phyloP scores from a whole-genome alignment of 2,329 filamentous ascomycete genomes.

The Colletotrichum gloeosporioides region DNA sequence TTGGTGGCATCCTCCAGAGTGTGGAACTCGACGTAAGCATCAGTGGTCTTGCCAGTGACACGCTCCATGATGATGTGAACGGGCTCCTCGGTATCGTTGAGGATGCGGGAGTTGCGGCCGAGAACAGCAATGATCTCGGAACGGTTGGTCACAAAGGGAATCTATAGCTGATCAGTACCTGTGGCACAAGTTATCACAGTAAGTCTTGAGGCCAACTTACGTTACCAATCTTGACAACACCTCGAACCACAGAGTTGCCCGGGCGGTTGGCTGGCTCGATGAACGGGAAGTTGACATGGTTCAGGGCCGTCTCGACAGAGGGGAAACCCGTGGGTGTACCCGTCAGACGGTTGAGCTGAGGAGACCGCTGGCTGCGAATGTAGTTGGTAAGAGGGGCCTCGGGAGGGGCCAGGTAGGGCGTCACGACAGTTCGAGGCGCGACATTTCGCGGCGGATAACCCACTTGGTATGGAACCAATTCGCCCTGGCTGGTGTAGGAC shows the following conservation, averaged over 20 bases:
- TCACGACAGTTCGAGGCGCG: neutral
- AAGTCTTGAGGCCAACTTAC: slow-evolving; percentile 38
- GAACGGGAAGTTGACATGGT: slow-evolving; percentile 51
- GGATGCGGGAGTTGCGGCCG: slow-evolving; percentile 60
- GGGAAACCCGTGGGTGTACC: slow-evolving; percentile 38
- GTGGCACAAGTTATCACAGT: too few relatives aligned
- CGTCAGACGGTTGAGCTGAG: slow-evolving; percentile 41
- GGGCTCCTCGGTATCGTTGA: slow-evolving; percentile 59
- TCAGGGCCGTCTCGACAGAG: slow-evolving; percentile 37
- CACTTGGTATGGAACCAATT: slow-evolving; percentile 5
- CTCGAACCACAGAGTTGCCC: slow-evolving; percentile 27
- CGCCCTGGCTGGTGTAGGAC: neutral
- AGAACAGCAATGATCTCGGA: slow-evolving; percentile 64
- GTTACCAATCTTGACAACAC: slow-evolving; percentile 56
- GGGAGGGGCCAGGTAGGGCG: neutral
- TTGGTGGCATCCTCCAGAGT: slow-evolving; percentile 57
- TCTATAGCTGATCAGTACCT: slow-evolving; percentile 41
- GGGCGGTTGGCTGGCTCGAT: slow-evolving; percentile 39
- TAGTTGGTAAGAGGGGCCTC: slow-evolving; percentile 16
- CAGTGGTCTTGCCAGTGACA: slow-evolving; percentile 66
- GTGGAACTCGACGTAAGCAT: slow-evolving; percentile 65
- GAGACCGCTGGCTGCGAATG: slow-evolving; percentile 36
- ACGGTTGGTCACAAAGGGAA: slow-evolving; percentile 59
- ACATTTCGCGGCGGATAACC: neutral
- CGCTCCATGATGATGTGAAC: slow-evolving; percentile 71